phyloP scores from a whole-genome alignment of 306 rosid species.

The Rosa persica region DNA sequence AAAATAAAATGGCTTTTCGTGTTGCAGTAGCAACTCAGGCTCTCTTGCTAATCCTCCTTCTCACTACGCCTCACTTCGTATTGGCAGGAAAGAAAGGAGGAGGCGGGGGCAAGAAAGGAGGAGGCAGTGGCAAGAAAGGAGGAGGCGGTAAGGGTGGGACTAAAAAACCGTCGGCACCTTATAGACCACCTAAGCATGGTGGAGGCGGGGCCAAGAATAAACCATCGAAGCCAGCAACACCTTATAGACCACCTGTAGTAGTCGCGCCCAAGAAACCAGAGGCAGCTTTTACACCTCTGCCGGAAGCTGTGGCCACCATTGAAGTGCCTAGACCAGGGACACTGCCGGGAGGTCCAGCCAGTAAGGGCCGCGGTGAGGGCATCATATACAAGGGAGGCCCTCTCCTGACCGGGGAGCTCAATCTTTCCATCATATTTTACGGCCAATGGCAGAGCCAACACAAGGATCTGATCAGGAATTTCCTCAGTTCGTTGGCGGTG shows the following conservation, averaged over 20 bases:
- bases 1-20: not conserved
- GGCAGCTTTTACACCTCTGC: not conserved
- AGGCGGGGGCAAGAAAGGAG: not conserved
- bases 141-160: too few species aligned
- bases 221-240: not conserved
- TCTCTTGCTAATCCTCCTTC: not conserved
- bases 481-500: constrained; percentile 6
- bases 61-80: not conserved
- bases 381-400: constrained; percentile 17
- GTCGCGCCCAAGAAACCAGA: not conserved
- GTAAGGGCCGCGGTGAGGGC: not conserved
- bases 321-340: not conserved
- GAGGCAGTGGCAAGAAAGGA: not conserved
- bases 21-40: not conserved
- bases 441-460: not conserved
- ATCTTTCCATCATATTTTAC: constrained; percentile 9
- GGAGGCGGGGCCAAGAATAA: too few species aligned
- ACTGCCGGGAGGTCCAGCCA: not conserved
- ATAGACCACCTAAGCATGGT: not conserved
- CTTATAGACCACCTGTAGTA: not conserved
- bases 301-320: too few species aligned
- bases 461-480: constrained; percentile 8
- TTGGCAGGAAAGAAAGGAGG: not conserved
- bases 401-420: constrained; percentile 9
- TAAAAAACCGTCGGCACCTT: not conserved